Evolutionary conservation across 495 filamentous ascomycete genomes (phyloP), one percentile per base, ranked within the genome.

Genomic region (Xylaria longipes): DNA sequence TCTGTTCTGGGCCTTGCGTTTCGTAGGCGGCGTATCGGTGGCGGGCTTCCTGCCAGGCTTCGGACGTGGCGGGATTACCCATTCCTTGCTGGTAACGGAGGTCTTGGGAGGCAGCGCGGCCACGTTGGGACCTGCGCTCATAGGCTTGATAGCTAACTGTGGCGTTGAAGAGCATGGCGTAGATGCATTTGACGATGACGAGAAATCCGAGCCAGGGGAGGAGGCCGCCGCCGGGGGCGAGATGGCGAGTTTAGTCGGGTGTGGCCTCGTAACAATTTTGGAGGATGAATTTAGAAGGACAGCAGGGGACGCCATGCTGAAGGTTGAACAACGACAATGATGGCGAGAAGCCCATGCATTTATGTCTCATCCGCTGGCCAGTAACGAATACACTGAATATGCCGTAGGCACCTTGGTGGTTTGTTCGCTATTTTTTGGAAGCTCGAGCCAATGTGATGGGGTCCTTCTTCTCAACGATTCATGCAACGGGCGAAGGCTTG

Each of bases 11-110:
- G 92, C 93, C 81, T 97, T 97, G 69, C 95, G 90, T 79, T 97
- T 96, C 46, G 94, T 97, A 2, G 93, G 93, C 15, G 94, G 94
- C 5, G 93, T 94, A 76, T 98, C 94, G 17, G 92, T 95, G 27
- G 94, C 93, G 12, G 95, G 95, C 80, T 97, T 97, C 64, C 95
- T 89, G 45, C 94, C 95, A n/a, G 95, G 95, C 85, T 96, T 96
- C 33, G 94, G 94, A 60, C 93, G 88, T 63, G 94, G 94, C 37
- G 94, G 94, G 61, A 97, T 88, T 11, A 95, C 87, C 94, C 94
- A 97, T 89, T 95, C 92, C 80, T 89, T 94, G 71, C 87, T 91
- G 48, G 92, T 96, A 72, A 90, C 85, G 46, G 82, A 83, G n/a
- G 83, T 69, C 48, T 78, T 79, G 33, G 80, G 77, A 50, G 74